Evolutionary conservation across 2,329 filamentous ascomycete genomes (phyloP).

Genomic region (Colletotrichum somersetense): DNA sequence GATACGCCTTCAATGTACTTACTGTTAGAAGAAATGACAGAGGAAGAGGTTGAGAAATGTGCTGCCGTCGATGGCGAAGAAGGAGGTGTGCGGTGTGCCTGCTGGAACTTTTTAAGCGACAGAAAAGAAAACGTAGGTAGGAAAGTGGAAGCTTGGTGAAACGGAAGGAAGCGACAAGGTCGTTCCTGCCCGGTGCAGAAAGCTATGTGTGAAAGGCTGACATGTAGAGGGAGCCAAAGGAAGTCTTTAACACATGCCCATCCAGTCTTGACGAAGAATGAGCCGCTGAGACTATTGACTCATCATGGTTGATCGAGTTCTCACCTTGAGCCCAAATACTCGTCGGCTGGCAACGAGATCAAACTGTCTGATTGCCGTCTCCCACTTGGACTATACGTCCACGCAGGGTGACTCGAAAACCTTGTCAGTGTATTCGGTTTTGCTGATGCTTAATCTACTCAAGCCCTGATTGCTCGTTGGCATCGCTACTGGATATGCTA

Average conservation of each 20-base stretch:
- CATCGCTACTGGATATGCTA: conserved; percentile 40
- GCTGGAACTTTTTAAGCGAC: too few species aligned
- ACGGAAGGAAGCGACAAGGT: too few species aligned
- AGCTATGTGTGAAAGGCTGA: too few species aligned
- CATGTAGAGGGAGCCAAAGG: neutral
- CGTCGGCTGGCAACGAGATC: too few species aligned
- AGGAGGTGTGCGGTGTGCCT: neutral
- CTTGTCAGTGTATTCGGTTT: neutral
- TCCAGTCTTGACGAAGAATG: too few species aligned
- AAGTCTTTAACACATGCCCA: neutral
- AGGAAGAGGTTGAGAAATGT: neutral
- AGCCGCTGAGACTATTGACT: too few species aligned
- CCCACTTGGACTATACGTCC: too few species aligned
- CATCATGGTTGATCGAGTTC: too few species aligned
- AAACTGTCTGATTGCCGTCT: neutral
- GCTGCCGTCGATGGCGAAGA: neutral
- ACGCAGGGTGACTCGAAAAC: neutral
- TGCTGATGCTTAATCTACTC: conserved; percentile 31
- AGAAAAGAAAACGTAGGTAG: neutral
- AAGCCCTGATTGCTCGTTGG: conserved; percentile 40
- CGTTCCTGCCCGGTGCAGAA: too few species aligned
- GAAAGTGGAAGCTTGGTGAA: neutral
- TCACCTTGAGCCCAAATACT: too few species aligned
- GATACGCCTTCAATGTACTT: neutral
- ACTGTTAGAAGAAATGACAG: neutral